phyloP scores from a whole-genome alignment of 768 basidiomycete genomes.

The Lactifluus subvellereus region DNA sequence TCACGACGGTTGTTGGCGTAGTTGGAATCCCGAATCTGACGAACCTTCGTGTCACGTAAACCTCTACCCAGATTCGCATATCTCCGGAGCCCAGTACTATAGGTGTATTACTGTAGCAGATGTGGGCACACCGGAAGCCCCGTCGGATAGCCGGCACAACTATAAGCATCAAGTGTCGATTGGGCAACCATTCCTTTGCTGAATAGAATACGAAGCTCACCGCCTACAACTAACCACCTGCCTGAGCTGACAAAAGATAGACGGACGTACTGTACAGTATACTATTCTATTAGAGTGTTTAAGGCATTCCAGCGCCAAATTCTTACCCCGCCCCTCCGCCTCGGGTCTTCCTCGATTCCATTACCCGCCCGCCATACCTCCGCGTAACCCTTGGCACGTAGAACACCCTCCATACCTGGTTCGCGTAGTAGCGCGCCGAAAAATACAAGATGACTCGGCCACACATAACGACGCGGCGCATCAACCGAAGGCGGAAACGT shows the following conservation, averaged over 20 bases:
- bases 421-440: slow-evolving; percentile 73
- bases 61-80: too few relatives aligned
- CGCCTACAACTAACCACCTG: background rate
- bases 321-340: slow-evolving; percentile 59
- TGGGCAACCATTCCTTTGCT: too few relatives aligned
- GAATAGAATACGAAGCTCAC: background rate
- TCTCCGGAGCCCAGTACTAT: too few relatives aligned
- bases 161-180: too few relatives aligned
- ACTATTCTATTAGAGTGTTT: background rate
- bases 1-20: too few relatives aligned
- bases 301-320: slow-evolving; percentile 45
- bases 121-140: too few relatives aligned
- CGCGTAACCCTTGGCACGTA: slow-evolving; percentile 53
- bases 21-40: too few relatives aligned
- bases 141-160: too few relatives aligned
- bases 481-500: slow-evolving; percentile 54
- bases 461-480: slow-evolving; percentile 56
- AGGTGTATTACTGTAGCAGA: too few relatives aligned
- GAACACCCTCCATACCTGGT: slow-evolving; percentile 41
- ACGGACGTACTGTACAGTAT: background rate
- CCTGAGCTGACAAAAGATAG: background rate
- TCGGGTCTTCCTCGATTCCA: slow-evolving; percentile 70
- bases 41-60: too few relatives aligned
- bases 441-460: slow-evolving; percentile 77
- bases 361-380: slow-evolving; percentile 61